Evolutionary conservation across 73 alveolate species (phyloP), one percentile per base, ranked within the genome.

Genomic region (Tetrahymena elliotti): DNA sequence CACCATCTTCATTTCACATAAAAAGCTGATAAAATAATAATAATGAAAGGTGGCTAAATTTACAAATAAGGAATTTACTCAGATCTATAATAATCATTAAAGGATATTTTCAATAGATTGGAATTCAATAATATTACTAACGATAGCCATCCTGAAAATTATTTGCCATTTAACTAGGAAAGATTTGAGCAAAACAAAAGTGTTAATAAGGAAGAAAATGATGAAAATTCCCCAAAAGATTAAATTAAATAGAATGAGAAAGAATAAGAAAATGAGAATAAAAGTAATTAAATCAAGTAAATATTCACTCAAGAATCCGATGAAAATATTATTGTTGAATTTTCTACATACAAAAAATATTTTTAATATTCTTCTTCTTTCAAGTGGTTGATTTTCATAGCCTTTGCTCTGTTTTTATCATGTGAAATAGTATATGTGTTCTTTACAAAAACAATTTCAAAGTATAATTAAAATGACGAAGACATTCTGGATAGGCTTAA

Each of bases 11-110:
- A 94, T 93, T 93, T 94, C 88, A 18, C 95, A 68, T 38, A 96
- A 40, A 84, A 52, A 47, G 97, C 95, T 83, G 97, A 96, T 93
- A 96, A 95, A 83, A 95, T 97, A 10, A 52, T 97, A 41, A 96
- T 88, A 83, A 53, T 97, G 93, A 92, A 96, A 95, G 95, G 96
- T 95, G 95, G 97, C 53, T 93, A 83, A 83, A 41, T 93, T 37
- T 88, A 94, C 83, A 53, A 93, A 95, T 37, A 52, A 41, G 68
- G 37, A 33, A 95, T n/a, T 27, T 83, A 5, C 37, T 27, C 33
- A 33, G 93, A 22, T 35, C 35, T 95, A 53, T 41, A 68, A 15
- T 37, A 9, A 35, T 13, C 38, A 82, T 3, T 27, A 36, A 12
- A 22, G 94, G 93, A 33, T 84, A 83, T 35, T 6, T 15, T 1